Conservation (phyloP, 345 rosid species). For the Schrenkiella parvula region DNA sequence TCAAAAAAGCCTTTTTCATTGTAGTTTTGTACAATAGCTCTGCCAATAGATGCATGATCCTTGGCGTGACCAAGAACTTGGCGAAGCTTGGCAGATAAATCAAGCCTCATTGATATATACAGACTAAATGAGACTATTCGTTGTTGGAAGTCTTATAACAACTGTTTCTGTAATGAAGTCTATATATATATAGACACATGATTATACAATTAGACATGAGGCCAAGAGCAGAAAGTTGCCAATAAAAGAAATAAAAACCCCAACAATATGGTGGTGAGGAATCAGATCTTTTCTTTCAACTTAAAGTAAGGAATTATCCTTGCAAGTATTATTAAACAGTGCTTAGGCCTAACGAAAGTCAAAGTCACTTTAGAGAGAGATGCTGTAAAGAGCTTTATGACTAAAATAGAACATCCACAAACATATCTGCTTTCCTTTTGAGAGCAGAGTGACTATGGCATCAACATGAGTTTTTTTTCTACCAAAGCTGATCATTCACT, state of each 20-base stretch:
- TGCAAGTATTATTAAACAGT: conserved; percentile 21
- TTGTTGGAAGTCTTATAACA: background rate
- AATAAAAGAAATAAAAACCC: conserved; percentile 29
- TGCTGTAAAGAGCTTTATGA: conserved; percentile 21
- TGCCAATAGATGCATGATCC: conserved; percentile 79
- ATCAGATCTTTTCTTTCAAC: conserved; percentile 28
- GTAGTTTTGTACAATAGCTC: conserved; percentile 54
- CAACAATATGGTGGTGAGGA: conserved; percentile 26
- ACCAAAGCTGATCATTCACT: conserved; percentile 18
- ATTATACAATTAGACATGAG: conserved; percentile 4
- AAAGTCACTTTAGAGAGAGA: conserved; percentile 32
- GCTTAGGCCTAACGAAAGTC: conserved; percentile 25
- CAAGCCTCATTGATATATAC: conserved; percentile 44
- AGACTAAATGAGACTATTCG: conserved; percentile 25
- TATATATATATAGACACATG: conserved; percentile 22
- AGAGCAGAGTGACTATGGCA: conserved; percentile 22
- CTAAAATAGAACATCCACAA: conserved; percentile 22
- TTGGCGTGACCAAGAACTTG: conserved; percentile 60
- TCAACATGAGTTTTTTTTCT: background rate
- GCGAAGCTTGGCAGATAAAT: conserved; percentile 50
- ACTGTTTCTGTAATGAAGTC: conserved; percentile 9
- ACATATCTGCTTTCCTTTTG: conserved; percentile 21
- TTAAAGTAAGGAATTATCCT: conserved; percentile 29
- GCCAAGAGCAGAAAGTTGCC: conserved; percentile 30
- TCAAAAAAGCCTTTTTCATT: conserved; percentile 48